A percentile compares a stretch with the other conserved stretches of the same genome.
Evolutionary conservation across 768 basidiomycete species (phyloP).

Genomic region (Amanita thiersii): DNA sequence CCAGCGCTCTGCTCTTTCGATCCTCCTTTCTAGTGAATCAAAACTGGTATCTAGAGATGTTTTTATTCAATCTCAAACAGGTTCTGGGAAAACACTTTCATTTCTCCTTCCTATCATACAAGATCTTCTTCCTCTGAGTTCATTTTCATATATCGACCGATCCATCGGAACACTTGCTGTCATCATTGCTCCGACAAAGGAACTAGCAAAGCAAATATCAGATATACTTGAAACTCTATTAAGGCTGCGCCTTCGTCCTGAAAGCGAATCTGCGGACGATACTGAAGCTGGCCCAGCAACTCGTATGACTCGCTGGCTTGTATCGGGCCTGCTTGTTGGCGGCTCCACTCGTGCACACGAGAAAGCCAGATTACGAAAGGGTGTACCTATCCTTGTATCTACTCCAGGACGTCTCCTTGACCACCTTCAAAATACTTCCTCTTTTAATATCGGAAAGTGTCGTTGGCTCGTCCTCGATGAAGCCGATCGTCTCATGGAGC

Average conservation of each 20-base stretch:
- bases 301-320: conserved; percentile 81
- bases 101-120: conserved; percentile 94
- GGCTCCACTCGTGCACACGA: conserved; percentile 94
- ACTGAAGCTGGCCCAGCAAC: conserved; percentile 25
- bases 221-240: conserved; percentile 86
- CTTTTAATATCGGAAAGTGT: conserved; percentile 89
- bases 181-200: conserved; percentile 91
- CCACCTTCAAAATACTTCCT: conserved; percentile 91
- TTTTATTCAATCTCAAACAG: conserved; percentile 95
- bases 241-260: conserved; percentile 60
- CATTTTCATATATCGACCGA: conserved; percentile 88
- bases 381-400: conserved; percentile 89
- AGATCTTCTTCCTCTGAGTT: conserved; percentile 84
- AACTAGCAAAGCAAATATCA: conserved; percentile 93
- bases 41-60: conserved; percentile 52
- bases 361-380: conserved; percentile 91
- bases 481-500: conserved; percentile 95
- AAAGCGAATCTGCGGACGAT: conserved; percentile 44
- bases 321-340: conserved; percentile 87
- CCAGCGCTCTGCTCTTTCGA: conserved; percentile 72
- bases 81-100: conserved; percentile 92
- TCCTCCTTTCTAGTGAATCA: conserved; percentile 27
- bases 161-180: conserved; percentile 92
- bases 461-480: conserved; percentile 96
- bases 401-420: conserved; percentile 94